phyloP scores from a whole-genome alignment of 2,329 filamentous ascomycete genomes.

The Xylogone sp. region DNA sequence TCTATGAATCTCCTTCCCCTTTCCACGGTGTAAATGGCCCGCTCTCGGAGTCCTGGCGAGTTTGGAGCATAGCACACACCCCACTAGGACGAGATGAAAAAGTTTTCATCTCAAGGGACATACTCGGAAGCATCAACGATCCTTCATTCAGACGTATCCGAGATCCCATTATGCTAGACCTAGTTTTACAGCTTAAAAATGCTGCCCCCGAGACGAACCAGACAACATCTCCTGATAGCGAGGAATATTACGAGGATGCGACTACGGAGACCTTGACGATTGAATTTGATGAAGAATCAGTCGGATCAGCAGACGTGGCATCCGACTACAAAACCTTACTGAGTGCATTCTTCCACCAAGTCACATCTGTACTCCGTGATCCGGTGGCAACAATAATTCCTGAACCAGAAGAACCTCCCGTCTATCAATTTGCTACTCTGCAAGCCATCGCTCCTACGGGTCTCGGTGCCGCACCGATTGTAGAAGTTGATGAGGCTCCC shows the following conservation, averaged over 20 bases:
- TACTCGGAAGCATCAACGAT: conserved; percentile 73
- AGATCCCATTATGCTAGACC: conserved; percentile 68
- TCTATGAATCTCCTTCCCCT: conserved; percentile 52
- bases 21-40: conserved; percentile 27
- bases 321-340: conserved; percentile 32
- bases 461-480: conserved; percentile 64
- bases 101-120: conserved; percentile 72
- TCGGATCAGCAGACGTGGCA: conserved; percentile 17
- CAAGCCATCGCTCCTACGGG: conserved; percentile 47
- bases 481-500: conserved; percentile 46
- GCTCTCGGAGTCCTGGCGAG: conserved; percentile 54
- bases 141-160: conserved; percentile 78
- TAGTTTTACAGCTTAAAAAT: conserved; percentile 54
- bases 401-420: conserved; percentile 25
- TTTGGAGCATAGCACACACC: conserved; percentile 78
- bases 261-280: conserved; percentile 10
- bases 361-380: conserved; percentile 47
- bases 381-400: conserved; percentile 34
- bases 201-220: conserved; percentile 12
- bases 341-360: conserved; percentile 43
- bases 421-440: conserved; percentile 30
- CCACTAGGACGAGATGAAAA: conserved; percentile 84
- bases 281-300: conserved; percentile 14
- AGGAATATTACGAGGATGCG: conserved; percentile 12
- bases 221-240: conserved; percentile 11